These are phyloP conservation scores for Pluteus cervinus DNA, from an alignment of 768 basidiomycete genomes.

Conservation along the genomic window DNA sequence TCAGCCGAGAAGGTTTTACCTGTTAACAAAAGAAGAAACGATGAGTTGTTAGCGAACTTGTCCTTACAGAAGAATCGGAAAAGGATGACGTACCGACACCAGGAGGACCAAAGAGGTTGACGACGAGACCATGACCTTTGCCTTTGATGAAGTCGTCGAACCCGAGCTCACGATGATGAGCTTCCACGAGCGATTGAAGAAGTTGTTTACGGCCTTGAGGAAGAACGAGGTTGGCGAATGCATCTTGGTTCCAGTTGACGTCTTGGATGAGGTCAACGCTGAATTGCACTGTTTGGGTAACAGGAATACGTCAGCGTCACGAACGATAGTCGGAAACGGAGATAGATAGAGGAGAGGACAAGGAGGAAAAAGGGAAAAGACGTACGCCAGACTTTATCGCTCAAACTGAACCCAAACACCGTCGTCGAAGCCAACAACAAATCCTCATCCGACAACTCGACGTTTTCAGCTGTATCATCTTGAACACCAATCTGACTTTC, in stretches of 20 bases:
- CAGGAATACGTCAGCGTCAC: too few species aligned
- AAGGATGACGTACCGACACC: constrained; percentile 39
- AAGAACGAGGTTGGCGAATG: constrained; percentile 57
- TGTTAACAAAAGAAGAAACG: constrained; percentile 6
- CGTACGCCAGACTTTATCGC: constrained; percentile 55
- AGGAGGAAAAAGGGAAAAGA: constrained; percentile 6
- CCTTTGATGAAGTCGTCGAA: constrained; percentile 61
- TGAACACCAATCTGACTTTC: constrained; percentile 8
- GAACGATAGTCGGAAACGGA: background rate
- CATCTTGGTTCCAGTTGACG: constrained; percentile 52
- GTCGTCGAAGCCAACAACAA: constrained; percentile 49
- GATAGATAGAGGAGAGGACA: background rate
- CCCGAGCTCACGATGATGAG: constrained; percentile 45
- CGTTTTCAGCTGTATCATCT: constrained; percentile 20
- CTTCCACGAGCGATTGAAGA: constrained; percentile 50
- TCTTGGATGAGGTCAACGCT: constrained; percentile 46
- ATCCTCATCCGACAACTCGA: constrained; percentile 44
- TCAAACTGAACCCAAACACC: constrained; percentile 58
- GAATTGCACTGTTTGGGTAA: constrained; percentile 65
- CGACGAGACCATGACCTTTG: constrained; percentile 56
- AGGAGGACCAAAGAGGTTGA: constrained; percentile 52
- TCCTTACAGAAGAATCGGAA: background rate
- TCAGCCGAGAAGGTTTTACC: constrained; percentile 59
- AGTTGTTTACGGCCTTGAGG: constrained; percentile 46
- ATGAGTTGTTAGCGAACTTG: background rate